A percentile compares a stretch with the other conserved stretches of the same genome.
Evolutionary conservation across 306 rosid genomes (phyloP).

Genomic region (Dryas alaskensis): DNA sequence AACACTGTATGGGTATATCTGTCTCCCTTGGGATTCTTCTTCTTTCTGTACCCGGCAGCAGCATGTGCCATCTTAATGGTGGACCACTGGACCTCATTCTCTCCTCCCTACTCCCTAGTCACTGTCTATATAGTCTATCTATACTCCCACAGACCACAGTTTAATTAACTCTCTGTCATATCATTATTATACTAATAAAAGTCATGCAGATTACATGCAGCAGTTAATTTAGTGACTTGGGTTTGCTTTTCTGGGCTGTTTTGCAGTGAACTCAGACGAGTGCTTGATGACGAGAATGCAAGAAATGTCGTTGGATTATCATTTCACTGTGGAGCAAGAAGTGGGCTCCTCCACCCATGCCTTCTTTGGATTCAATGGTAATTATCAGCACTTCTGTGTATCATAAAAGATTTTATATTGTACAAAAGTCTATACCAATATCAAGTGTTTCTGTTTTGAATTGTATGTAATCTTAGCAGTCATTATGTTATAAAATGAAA

Average conservation of each 20-base stretch:
- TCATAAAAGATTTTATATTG: not conserved
- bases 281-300: constrained; percentile 92
- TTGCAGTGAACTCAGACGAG: constrained; percentile 72
- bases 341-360: constrained; percentile 82
- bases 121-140: constrained; percentile 40
- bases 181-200: constrained; percentile 6
- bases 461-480: not conserved
- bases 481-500: not conserved
- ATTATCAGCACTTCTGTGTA: not conserved
- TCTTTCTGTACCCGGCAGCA: constrained; percentile 32
- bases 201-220: not conserved
- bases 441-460: too few species aligned
- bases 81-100: constrained; percentile 42
- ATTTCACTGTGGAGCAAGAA: constrained; percentile 90
- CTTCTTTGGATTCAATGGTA: constrained; percentile 86
- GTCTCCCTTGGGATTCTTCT: constrained; percentile 10
- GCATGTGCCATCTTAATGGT: constrained; percentile 60
- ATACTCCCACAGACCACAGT: constrained; percentile 33
- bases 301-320: constrained; percentile 96
- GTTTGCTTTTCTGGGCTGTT: not conserved
- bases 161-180: constrained; percentile 30
- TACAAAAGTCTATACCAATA: not conserved
- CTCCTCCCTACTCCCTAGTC: constrained; percentile 25
- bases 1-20: constrained; percentile 13
- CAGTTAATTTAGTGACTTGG: constrained; percentile 13